Base-by-base conservation (phyloP, 2,329 filamentous ascomycete species). In the Fusarium cicatricum region DNA sequence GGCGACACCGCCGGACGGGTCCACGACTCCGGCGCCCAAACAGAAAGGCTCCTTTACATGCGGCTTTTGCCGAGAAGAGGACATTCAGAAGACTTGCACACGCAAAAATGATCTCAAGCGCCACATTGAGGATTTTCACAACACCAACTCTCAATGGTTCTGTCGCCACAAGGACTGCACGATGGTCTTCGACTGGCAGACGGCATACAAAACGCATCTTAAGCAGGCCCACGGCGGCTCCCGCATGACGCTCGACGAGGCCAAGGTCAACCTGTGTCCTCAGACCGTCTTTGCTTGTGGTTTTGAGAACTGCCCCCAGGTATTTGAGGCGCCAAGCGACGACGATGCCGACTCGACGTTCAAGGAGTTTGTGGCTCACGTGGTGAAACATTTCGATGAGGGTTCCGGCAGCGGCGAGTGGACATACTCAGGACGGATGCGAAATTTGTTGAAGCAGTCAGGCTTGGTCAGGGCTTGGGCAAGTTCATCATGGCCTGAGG, bases 261-360 rank as follows among this genome's bases (percentile, higher is more conserved):
- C 75, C 61, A 78, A 75, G 62, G 72, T 78, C 33, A 74, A 72
- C 21, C 67, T 80, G 5, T 80, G 78, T 52, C 75, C 76, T 1
- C 79, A 81, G 59, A 75, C 78, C 3, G 75, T 81, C 17, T 82
- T 81, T 55, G 79, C 78, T 15, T 82, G 79, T 57, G 79, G 79
- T 11, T 81, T 81, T 51, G 74, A 76, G 49, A 74, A 74, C 43
- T 81, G 79, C 57, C 58, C 69, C 11, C 69, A 75, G n/a, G 73
- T 82, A 3, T 78, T 79, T 33, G 79, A 81, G 60, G 74, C 78
- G 0, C 59, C 71, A 9, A 71, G 70, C 21, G 77, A 79, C 37
- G 70, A 71, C 15, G 75, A 80, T 15, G 74, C 74, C 12, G 66
- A 70, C 9, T 66, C 72, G 3, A 73, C 71, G 2, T 77, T 79